Percentiles rank a stretch among this genome's conserved stretches.
Evolutionary conservation across 371 early-diverging fungal genomes (phyloP).

Genomic region (Dichotomocladium elegans): DNA sequence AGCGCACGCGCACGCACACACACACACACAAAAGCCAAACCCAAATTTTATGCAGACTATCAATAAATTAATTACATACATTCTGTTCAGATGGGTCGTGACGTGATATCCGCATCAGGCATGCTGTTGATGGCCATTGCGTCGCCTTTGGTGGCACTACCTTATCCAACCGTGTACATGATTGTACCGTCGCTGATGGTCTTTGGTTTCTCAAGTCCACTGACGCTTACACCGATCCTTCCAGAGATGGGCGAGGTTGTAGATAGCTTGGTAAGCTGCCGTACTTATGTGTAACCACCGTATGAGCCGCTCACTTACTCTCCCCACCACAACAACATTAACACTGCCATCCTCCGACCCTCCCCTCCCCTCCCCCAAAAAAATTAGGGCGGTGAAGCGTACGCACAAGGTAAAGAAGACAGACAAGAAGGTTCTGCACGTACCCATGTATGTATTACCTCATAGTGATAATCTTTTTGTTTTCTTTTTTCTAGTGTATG

Average conservation of each 20-base stretch:
- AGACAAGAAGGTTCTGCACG: too few species aligned
- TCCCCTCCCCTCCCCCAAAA: too few species aligned
- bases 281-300: constrained; percentile 20
- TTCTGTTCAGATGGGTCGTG: constrained; percentile 36
- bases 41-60: too few species aligned
- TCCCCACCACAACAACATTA: too few species aligned
- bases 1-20: not conserved
- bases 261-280: constrained; percentile 39
- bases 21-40: too few species aligned
- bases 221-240: constrained; percentile 52
- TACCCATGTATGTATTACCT: too few species aligned
- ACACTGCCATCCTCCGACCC: too few species aligned
- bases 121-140: constrained; percentile 51
- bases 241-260: constrained; percentile 59
- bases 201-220: constrained; percentile 54
- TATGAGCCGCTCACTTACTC: constrained; percentile 3
- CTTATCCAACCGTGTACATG: constrained; percentile 29
- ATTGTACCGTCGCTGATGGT: constrained; percentile 50
- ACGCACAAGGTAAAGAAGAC: constrained; percentile 42
- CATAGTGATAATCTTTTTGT: not conserved
- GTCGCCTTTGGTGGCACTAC: constrained; percentile 44
- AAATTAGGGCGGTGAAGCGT: constrained; percentile 43
- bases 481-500: constrained; percentile 31
- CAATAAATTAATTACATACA: too few species aligned
- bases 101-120: constrained; percentile 46